These are phyloP conservation scores for Penicillium corylophilum DNA, from an alignment of 2,329 filamentous ascomycete species.

Conservation along the genomic window DNA sequence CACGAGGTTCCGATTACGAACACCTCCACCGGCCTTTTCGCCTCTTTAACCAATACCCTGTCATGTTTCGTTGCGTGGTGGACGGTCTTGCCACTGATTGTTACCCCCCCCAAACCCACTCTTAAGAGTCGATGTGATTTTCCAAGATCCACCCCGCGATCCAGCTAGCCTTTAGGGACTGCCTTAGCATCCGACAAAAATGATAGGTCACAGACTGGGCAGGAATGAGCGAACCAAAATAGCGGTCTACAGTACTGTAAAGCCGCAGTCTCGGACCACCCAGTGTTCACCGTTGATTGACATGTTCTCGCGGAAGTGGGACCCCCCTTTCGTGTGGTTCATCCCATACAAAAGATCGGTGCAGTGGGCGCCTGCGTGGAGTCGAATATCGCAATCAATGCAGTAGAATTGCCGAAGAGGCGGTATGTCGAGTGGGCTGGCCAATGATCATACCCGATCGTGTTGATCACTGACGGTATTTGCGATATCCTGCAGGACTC, in stretches of 20 bases:
- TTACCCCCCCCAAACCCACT: not conserved
- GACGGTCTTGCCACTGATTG: not conserved
- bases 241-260: slow-evolving; percentile 10
- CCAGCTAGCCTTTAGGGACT: not conserved
- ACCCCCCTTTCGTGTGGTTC: not conserved
- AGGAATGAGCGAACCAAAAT: not conserved
- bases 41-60: not conserved
- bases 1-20: not conserved
- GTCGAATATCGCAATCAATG: not conserved
- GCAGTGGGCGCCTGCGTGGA: not conserved
- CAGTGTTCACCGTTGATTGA: not conserved
- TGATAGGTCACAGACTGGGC: slow-evolving; percentile 2
- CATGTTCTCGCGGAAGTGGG: not conserved
- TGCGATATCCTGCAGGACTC: not conserved
- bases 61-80: not conserved
- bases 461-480: slow-evolving; percentile 1
- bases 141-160: not conserved
- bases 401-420: not conserved
- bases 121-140: not conserved
- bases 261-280: slow-evolving; percentile 1
- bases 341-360: not conserved
- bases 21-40: not conserved
- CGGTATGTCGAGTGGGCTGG: slow-evolving; percentile 2
- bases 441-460: not conserved
- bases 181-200: not conserved